These are phyloP conservation scores for Lipomyces mesembrius DNA, from an alignment of 805 yeast genomes.

Conservation along the genomic window DNA sequence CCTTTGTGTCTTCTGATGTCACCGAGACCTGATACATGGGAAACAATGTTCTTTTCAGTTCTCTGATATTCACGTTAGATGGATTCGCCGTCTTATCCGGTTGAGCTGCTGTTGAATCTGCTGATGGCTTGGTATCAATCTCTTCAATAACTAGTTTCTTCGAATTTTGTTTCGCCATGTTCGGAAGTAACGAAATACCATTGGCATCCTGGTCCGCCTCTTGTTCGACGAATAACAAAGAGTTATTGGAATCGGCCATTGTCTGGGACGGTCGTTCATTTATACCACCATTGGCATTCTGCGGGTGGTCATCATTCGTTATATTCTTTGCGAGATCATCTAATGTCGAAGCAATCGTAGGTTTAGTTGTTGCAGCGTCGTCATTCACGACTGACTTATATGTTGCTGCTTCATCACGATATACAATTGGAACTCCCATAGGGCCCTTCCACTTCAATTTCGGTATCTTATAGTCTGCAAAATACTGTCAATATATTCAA, in stretches of 20 bases:
- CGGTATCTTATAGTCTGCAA: constrained; percentile 59
- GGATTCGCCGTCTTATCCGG: background rate
- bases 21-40: constrained; percentile 10
- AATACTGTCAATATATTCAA: background rate
- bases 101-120: background rate
- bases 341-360: background rate
- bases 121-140: background rate
- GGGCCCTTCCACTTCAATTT: constrained; percentile 74
- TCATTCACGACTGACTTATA: background rate
- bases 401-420: background rate
- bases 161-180: background rate
- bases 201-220: background rate
- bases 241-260: background rate
- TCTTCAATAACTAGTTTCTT: constrained; percentile 13
- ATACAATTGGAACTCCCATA: constrained; percentile 50
- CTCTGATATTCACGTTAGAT: constrained; percentile 7
- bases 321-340: constrained; percentile 1
- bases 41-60: constrained; percentile 14
- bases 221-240: background rate
- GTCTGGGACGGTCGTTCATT: background rate
- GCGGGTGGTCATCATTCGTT: background rate
- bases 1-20: background rate
- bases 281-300: background rate
- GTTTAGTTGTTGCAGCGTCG: background rate
- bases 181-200: background rate